Base-by-base conservation (phyloP, 208 protist species). In the Acanthamoeba sp. region DNA sequence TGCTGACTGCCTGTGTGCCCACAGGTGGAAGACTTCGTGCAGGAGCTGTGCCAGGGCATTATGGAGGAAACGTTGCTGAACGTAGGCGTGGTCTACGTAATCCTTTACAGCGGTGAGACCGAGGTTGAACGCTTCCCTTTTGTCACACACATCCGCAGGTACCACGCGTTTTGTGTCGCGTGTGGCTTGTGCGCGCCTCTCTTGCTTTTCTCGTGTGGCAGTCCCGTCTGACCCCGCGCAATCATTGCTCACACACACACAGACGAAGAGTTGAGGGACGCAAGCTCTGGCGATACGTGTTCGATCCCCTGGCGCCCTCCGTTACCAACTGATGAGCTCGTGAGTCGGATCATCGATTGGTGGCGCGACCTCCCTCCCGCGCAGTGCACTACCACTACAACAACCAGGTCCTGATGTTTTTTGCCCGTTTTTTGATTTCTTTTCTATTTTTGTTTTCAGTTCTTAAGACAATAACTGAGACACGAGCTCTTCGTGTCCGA, bases 261-360 rank as follows among this genome's bases (percentile, higher is more conserved):
- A 80, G 71, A n/a, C 32, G 71, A 48, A 27, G 71, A n/a, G 40
- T 80, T 9, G 71, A 80, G 36, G 71, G 71, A 34, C 71, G 71
- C 71, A 80, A 80, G 38, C 55, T 90, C 29, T 90, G 82, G 82
- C 82, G 82, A 64, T 90, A 90, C 82, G 34, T 90, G 34, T 90
- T 90, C 38, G 82, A 90, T n/a, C 82, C 82, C 14, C 29, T 90
- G 34, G 82, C 82, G 52, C 78, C 40, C 40, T 62, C 78, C 5
- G 45, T 59, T 55, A 38, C 7, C 16, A 36, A 7, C 9, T 85
- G 36, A 85, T 76, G 14, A 16, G n/a, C n/a, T 76, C 16, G 10
- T 76, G 0, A 20, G 36, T 20, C 14, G 66, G 52, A 4, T 59
- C 55, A 7, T 59, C 52, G n/a, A n/a, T n/a, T n/a, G n/a, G n/a